Base-by-base conservation (phyloP, 208 protist genomes). In the Naegleria fowleri region DNA sequence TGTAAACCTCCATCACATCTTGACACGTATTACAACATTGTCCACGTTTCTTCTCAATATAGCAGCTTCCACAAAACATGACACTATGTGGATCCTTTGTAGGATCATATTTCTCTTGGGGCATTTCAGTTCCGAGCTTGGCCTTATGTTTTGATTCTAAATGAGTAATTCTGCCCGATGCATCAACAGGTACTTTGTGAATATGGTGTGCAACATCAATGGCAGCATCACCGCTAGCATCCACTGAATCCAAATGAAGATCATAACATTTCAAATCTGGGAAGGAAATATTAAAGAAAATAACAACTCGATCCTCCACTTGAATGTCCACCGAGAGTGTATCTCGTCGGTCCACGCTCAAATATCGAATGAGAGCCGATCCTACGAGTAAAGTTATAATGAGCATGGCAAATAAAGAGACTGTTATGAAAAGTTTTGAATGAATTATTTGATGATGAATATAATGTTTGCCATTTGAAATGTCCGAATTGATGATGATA, bases 1-100 rank as follows among this genome's bases (percentile, higher is more conserved):
- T 79, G 92, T 96, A 97, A 58, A 94, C 94, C 36, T 90, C 67
- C 19, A 95, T 92, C 39, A 97, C 95, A 90, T 96, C 95, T 16
- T 96, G 93, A 92, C 96, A 97, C 48, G 94, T 96, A 92, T 96
- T 93, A 92, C 96, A 97, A 93, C 96, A 97, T 2, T 94, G 92
- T 3, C 94, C 95, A 58, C 84, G 7, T 33, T 7, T 11, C 13
- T 52, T 5, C 2, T 94, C 96, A 16, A 95, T 95, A 93, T 96
- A 96, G 93, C 96, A 97, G 90, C 92, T 94, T 36, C 95, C 95
- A 91, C 96, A 97, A 92, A 95, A 93, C 15, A 89, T 36, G 29
- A 41, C 25, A 36, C 39, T 55, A 41, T 41, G 41, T 40, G 85
- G 86, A 43, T 91, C 79, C 15, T 92, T 52, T 38, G 13, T 92